Base-by-base conservation (phyloP, 257 asterid genomes). In the Gentiana macrophylla region DNA sequence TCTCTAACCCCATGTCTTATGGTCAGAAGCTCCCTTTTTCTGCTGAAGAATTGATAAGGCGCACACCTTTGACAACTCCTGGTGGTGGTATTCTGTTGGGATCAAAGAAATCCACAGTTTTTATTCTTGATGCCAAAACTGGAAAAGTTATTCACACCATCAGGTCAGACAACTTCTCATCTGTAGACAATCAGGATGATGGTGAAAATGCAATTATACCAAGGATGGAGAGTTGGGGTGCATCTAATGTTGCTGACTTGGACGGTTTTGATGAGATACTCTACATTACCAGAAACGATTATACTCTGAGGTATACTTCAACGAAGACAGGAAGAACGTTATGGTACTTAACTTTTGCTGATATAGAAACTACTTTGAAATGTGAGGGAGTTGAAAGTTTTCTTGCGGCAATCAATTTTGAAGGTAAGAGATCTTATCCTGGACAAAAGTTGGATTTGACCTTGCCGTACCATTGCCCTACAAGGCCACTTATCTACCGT, bases 311-410 rank as follows among this genome's bases (percentile, higher is more conserved):
- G 74, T 81, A 78, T 46, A 74, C 85, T 53, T 81, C 86, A n/a
- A 53, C 35, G 37, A 72, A 79, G 69, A 81, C 94, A 0, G 93
- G 95, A 51, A 74, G 84, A 66, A 82, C 78, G 50, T 62, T 86
- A 56, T 89, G 97, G 97, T 73, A 81, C 73, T 72, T 89, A 49
- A 81, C 60, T 71, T 79, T 86, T 73, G 94, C 97, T 12, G 80
- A 81, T 56, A 57, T 86, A 58, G 89, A 89, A 70, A 94, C 95
- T 56, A 83, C 94, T 8, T 82, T 68, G 56, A 81, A 79, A 15
- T 78, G 86, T 60, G 81, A 74, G 33, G 84, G 80, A 51, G 64
- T 73, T 45, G 92, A 77, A 55, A 74, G 67, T 32, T 69, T 81
- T 62, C 65, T 81, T 15, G 86, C 74, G 32, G 72, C 67, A 37